phyloP scores from a whole-genome alignment of 345 rosid species.

The Mangifera indica region DNA sequence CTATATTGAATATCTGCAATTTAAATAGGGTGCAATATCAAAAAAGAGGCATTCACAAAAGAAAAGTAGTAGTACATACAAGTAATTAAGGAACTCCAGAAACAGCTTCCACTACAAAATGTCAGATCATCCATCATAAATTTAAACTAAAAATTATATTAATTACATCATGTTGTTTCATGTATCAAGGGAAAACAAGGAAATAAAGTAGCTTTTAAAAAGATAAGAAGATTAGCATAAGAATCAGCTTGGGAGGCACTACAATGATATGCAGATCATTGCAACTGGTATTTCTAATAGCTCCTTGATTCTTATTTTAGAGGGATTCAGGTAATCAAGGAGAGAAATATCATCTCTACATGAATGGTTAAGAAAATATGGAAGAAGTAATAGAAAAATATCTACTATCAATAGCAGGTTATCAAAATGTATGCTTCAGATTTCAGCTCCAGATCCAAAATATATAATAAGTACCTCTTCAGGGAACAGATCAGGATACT shows the following conservation, averaged over 20 bases:
- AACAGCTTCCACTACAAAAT: neutral
- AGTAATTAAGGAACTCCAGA: constrained; percentile 5
- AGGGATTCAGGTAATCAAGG: neutral
- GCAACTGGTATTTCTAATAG: neutral
- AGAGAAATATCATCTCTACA: neutral
- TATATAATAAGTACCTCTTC: constrained; percentile 57
- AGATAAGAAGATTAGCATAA: neutral
- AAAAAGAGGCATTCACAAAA: constrained; percentile 2
- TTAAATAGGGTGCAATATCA: constrained; percentile 22
- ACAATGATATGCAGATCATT: neutral
- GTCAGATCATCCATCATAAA: constrained; percentile 6
- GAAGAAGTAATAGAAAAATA: neutral
- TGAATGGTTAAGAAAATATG: neutral
- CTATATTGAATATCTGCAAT: constrained; percentile 76
- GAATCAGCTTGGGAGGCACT: neutral
- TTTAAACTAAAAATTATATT: neutral
- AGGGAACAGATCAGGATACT: constrained; percentile 81
- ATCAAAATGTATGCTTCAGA: constrained; percentile 4
- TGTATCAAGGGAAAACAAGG: neutral
- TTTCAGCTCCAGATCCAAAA: neutral
- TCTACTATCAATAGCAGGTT: neutral
- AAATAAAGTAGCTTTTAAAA: neutral
- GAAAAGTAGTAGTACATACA: neutral
- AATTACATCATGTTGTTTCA: neutral
- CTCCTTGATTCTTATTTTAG: neutral